A percentile compares a stretch with the other conserved stretches of the same genome.
Evolutionary conservation across 768 basidiomycete genomes (phyloP).

Genomic region (Mycena galericulata): DNA sequence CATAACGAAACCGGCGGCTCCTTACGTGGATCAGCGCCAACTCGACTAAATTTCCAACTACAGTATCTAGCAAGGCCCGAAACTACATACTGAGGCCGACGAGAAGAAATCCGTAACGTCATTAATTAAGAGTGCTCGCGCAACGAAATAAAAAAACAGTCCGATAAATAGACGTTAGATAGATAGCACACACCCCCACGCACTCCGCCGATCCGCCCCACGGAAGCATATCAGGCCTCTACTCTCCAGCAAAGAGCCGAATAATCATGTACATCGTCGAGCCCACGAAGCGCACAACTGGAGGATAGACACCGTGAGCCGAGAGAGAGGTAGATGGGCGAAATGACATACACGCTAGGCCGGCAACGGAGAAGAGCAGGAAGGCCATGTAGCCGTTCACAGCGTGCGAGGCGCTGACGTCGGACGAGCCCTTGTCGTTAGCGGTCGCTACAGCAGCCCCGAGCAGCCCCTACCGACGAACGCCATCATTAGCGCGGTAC

Average conservation of each 20-base stretch:
- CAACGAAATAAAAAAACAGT: too few species aligned
- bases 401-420: slow-evolving; percentile 59
- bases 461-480: slow-evolving; percentile 64
- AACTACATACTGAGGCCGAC: too few species aligned
- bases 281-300: slow-evolving; percentile 89
- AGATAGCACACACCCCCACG: too few species aligned
- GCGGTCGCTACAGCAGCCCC: slow-evolving; percentile 79
- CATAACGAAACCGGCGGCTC: too few species aligned
- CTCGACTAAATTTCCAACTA: too few species aligned
- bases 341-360: slow-evolving; percentile 80
- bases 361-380: slow-evolving; percentile 88
- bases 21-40: too few species aligned
- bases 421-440: slow-evolving; percentile 57
- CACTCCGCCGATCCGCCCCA: background rate
- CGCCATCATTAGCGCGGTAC: slow-evolving; percentile 27
- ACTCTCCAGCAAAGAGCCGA: slow-evolving; percentile 92
- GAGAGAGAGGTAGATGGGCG: slow-evolving; percentile 4
- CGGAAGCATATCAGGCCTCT: slow-evolving; percentile 31
- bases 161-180: background rate
- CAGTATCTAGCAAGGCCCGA: too few species aligned
- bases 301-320: background rate
- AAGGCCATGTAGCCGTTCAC: slow-evolving; percentile 93
- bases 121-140: slow-evolving; percentile 4
- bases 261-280: slow-evolving; percentile 86
- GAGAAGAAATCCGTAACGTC: background rate